phyloP scores from a whole-genome alignment of 768 basidiomycete genomes.

The Rhodosporidiobolus odoratus region DNA sequence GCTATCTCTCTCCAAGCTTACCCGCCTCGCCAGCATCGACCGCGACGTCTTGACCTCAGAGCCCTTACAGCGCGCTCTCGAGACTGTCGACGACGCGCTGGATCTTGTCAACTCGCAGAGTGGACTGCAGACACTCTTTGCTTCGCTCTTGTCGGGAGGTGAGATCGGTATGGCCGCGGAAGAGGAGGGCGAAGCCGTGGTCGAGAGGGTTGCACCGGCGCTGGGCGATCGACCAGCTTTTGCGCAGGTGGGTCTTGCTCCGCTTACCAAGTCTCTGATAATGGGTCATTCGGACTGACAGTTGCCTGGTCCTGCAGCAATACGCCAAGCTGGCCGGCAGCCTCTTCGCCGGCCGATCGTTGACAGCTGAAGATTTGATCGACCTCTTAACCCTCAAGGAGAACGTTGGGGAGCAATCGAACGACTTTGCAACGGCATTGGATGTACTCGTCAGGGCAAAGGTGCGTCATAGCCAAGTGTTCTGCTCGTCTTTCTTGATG shows the following conservation, averaged over 20 bases:
- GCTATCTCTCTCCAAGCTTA: slow-evolving; percentile 83
- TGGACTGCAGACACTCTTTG: slow-evolving; percentile 61
- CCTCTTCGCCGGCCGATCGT: slow-evolving; percentile 66
- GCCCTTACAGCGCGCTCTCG: slow-evolving; percentile 51
- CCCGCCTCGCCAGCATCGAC: slow-evolving; percentile 64
- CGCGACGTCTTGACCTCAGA: slow-evolving; percentile 50
- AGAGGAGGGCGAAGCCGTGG: slow-evolving; percentile 19
- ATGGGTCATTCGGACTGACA: no score
- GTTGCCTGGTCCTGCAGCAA: slow-evolving; percentile 50
- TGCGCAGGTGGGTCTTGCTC: slow-evolving; percentile 49
- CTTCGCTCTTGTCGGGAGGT: slow-evolving; percentile 40
- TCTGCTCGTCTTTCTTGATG: neutral
- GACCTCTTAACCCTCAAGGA: slow-evolving; percentile 83
- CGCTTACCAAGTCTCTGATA: slow-evolving; percentile 41
- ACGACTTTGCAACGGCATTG: slow-evolving; percentile 48
- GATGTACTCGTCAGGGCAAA: slow-evolving; percentile 56
- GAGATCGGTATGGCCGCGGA: slow-evolving; percentile 13
- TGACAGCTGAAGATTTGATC: slow-evolving; percentile 71
- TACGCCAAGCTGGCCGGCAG: slow-evolving; percentile 65
- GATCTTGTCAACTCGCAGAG: slow-evolving; percentile 84
- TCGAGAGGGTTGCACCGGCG: slow-evolving; percentile 10
- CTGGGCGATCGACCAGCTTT: slow-evolving; percentile 45
- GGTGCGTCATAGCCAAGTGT: slow-evolving; percentile 23
- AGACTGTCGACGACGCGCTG: slow-evolving; percentile 81
- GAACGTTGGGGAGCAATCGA: slow-evolving; percentile 54